Evolutionary conservation across 139 green algal genomes (phyloP).

Genomic region (Chlamydomonas sp.): DNA sequence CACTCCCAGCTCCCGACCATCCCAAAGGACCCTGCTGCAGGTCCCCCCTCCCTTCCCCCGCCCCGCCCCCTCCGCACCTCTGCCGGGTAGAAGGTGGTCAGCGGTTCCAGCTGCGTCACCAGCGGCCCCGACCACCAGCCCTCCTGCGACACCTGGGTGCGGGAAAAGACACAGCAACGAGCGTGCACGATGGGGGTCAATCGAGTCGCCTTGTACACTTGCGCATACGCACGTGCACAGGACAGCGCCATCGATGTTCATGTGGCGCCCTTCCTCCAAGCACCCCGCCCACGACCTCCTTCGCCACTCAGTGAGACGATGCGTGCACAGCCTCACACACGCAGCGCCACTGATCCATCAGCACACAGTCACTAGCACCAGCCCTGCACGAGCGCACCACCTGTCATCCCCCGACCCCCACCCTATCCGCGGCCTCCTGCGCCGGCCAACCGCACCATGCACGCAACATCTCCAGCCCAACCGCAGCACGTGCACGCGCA

Average conservation of each 20-base stretch:
- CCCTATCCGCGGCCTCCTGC: not conserved
- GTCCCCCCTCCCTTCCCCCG: too few relatives aligned
- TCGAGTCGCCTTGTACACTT: not conserved
- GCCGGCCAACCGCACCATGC: too few relatives aligned
- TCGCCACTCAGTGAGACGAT: too few relatives aligned
- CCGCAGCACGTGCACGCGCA: too few relatives aligned
- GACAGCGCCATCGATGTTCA: too few relatives aligned
- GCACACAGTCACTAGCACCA: not conserved
- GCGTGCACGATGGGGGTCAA: not conserved
- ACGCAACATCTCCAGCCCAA: too few relatives aligned
- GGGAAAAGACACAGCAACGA: not conserved
- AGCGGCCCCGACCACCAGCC: constrained; percentile 37
- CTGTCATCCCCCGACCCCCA: not conserved
- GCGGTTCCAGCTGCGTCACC: constrained; percentile 55
- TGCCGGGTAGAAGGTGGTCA: constrained; percentile 45
- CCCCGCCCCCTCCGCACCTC: constrained; percentile 23
- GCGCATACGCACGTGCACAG: not conserved
- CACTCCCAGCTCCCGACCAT: not conserved
- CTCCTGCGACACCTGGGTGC: constrained; percentile 28
- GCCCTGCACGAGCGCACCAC: not conserved
- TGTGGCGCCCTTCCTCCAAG: constrained; percentile 12
- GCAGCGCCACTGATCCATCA: not conserved
- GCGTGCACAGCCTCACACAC: too few relatives aligned
- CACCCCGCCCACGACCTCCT: too few relatives aligned
- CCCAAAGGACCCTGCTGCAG: not conserved